phyloP scores from a whole-genome alignment of 192 early-diverging fungal species.

The Physocladia obscura region DNA sequence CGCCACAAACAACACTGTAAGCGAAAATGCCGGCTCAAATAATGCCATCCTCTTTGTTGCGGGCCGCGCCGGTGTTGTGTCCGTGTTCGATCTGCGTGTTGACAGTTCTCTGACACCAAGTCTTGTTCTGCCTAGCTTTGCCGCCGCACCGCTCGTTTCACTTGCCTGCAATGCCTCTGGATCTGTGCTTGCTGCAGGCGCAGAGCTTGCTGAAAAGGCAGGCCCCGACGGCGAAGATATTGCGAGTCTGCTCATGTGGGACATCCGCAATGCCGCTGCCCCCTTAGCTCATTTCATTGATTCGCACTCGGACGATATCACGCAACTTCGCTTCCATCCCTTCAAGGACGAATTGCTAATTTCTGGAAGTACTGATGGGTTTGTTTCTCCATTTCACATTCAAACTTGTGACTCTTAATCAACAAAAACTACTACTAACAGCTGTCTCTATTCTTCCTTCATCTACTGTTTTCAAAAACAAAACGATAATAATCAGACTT shows the following conservation, averaged over 20 bases:
- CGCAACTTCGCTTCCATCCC: slow-evolving; percentile 54
- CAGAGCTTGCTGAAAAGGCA: slow-evolving; percentile 30
- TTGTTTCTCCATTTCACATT: neutral
- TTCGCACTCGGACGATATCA: slow-evolving; percentile 57
- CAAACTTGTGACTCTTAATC: neutral
- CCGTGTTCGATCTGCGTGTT: too few species aligned
- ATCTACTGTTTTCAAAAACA: neutral
- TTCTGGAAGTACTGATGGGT: slow-evolving; percentile 50
- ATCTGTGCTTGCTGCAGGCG: slow-evolving; percentile 41
- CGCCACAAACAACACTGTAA: too few species aligned
- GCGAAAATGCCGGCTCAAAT: too few species aligned
- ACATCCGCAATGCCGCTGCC: slow-evolving; percentile 24
- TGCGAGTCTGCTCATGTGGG: slow-evolving; percentile 46
- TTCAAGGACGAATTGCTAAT: slow-evolving; percentile 33
- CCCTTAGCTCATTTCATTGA: slow-evolving; percentile 41
- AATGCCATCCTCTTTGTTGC: too few species aligned
- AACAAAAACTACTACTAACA: too few species aligned
- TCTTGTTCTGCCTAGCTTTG: too few species aligned
- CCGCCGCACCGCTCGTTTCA: slow-evolving; percentile 17
- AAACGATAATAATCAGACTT: slow-evolving; percentile 17
- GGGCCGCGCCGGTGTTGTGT: too few species aligned
- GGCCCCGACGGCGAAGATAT: slow-evolving; percentile 41
- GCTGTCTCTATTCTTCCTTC: too few species aligned
- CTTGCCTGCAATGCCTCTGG: slow-evolving; percentile 35
- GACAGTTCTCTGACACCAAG: too few species aligned